Base-by-base conservation (phyloP, 2,329 filamentous ascomycete genomes). In the Alternaria alternata region DNA sequence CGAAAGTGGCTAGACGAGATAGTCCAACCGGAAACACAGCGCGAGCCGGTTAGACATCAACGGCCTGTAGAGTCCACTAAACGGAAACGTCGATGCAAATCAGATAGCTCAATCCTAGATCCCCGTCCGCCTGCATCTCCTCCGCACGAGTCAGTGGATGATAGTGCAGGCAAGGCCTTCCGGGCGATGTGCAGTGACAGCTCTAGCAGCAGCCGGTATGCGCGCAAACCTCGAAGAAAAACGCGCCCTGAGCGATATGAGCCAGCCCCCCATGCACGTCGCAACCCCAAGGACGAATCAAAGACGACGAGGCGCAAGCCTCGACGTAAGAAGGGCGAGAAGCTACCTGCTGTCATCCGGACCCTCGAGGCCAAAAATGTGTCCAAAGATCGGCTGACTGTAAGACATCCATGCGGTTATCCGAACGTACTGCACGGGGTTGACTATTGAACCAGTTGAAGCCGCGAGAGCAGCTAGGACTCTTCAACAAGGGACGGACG, bases 401-500 rank as follows among this genome's bases (percentile, higher is more conserved):
- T 84, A 71, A 63, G 74, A 47, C 36, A n/a, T 36, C 59, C 48
- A 52, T 60, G 55, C 63, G 43, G 22, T 28, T 52, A 20, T 43
- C 42, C 16, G 34, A 26, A 36, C n/a, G 36, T 66, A 36, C 56
- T 51, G 43, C 55, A 47, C 22, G 20, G 20, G 54, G 58, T 71
- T 78, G 66, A 76, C 66, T 54, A 67, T 64, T 69, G 67, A 62
- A 60, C 52, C 61, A 84, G 82, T 73, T 84, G 59, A 81, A 79
- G 67, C 79, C 80, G 24, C 71, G 72, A 51, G 73, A 71, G 43
- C 76, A 74, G 52, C 65, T 79, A 47, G 83, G 83, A 2, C 70
- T 85, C 12, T 85, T 85, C 73, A 82, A 77, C 61, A 83, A 82
- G 71, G 83, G 83, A 18, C 80, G 75, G 55, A 79, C 80, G 42